Evolutionary conservation across 2,329 filamentous ascomycete species (phyloP).

Genomic region (Ophiostoma ips): DNA sequence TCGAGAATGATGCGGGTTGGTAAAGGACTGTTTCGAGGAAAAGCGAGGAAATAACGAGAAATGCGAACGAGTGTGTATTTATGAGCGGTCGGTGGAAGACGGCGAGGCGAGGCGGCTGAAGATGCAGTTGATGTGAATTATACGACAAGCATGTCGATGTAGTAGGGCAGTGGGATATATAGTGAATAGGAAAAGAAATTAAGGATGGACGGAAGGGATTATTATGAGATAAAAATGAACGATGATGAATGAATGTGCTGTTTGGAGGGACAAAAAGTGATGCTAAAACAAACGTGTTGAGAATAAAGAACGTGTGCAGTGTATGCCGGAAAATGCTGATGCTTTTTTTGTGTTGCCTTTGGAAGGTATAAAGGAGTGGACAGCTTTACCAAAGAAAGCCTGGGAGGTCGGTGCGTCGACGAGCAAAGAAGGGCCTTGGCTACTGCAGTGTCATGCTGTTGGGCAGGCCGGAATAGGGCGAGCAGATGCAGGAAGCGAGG

Average conservation of each 20-base stretch:
- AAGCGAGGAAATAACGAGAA: too few relatives aligned
- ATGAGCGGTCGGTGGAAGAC: too few relatives aligned
- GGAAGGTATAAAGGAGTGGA: neutral
- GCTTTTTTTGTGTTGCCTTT: neutral
- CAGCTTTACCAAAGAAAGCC: neutral
- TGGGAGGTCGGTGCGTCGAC: neutral
- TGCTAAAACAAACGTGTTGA: neutral
- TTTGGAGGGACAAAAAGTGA: neutral
- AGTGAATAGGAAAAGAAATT: too few relatives aligned
- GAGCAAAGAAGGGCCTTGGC: neutral
- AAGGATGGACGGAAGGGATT: too few relatives aligned
- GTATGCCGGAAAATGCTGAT: neutral
- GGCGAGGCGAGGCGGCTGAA: neutral
- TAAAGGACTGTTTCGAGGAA: too few relatives aligned
- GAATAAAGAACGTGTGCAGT: neutral
- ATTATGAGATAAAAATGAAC: neutral
- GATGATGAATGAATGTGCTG: neutral
- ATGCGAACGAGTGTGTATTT: too few relatives aligned
- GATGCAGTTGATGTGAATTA: neutral
- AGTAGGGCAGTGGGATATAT: neutral
- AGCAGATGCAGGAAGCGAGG: neutral
- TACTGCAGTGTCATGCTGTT: constrained; percentile 1
- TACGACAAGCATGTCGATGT: neutral
- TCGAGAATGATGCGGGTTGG: neutral
- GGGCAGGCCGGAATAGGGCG: neutral